A percentile compares a stretch with the other conserved stretches of the same genome.
phyloP scores from a whole-genome alignment of 169 alveolate species.

The Plasmodium adleri region DNA sequence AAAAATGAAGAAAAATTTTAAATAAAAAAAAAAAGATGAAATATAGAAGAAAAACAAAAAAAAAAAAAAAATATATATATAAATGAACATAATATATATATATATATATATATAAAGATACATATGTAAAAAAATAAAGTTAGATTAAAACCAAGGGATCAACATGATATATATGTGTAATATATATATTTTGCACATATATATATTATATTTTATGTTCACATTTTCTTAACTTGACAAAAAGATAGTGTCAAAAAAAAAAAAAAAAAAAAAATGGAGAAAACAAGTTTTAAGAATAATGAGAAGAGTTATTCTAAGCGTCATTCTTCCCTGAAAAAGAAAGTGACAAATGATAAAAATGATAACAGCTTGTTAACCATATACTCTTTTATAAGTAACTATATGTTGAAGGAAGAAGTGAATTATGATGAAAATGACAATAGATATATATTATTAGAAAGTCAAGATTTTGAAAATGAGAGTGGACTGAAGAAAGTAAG shows the following conservation, averaged over 20 bases:
- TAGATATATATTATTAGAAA: conserved; percentile 48
- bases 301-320: conserved; percentile 2
- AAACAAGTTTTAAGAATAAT: conserved; percentile 14
- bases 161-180: neutral
- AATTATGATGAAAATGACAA: conserved; percentile 67
- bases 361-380: conserved; percentile 48
- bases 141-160: neutral
- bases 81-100: too few species aligned
- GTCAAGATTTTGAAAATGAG: conserved; percentile 59
- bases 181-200: neutral
- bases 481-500: conserved; percentile 24
- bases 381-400: conserved; percentile 61
- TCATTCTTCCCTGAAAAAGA: conserved; percentile 28
- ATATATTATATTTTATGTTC: neutral
- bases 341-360: conserved; percentile 29
- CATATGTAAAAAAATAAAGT: neutral
- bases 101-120: neutral
- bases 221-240: neutral
- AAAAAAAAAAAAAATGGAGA: conserved; percentile 40
- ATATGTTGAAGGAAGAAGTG: conserved; percentile 58
- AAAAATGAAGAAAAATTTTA: too few species aligned
- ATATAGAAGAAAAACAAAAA: too few species aligned
- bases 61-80: too few species aligned
- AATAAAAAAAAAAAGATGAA: too few species aligned
- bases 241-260: neutral